Evolutionary conservation across 768 basidiomycete genomes (phyloP).

Genomic region (Auriscalpium microsporum): DNA sequence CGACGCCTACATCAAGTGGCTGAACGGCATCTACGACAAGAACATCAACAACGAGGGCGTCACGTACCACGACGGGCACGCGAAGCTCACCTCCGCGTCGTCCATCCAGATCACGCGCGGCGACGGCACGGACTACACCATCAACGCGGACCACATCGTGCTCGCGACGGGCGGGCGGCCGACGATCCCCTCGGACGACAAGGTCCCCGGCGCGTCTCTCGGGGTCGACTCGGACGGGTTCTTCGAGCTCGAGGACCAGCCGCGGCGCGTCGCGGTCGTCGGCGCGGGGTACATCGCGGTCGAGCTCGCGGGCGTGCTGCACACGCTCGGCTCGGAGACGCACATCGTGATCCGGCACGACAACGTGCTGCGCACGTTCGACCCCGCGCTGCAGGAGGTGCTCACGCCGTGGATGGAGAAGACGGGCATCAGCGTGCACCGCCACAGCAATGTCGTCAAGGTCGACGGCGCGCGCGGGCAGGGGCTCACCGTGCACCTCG

Average conservation of each 20-base stretch:
- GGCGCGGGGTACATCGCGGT: constrained; percentile 98
- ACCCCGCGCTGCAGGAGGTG: constrained; percentile 75
- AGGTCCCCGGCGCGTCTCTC: constrained; percentile 82
- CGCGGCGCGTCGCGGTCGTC: constrained; percentile 86
- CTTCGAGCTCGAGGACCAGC: constrained; percentile 85
- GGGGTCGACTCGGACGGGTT: constrained; percentile 96
- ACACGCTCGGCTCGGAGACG: constrained; percentile 85
- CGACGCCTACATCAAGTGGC: constrained; percentile 84
- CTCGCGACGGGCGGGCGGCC: constrained; percentile 86
- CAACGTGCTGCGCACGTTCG: constrained; percentile 87
- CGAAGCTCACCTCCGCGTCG: constrained; percentile 58
- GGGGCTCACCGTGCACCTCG: constrained; percentile 65
- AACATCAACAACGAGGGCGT: constrained; percentile 86
- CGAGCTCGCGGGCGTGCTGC: constrained; percentile 91
- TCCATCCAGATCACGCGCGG: constrained; percentile 64
- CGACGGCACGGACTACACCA: constrained; percentile 61
- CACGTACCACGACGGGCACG: constrained; percentile 77
- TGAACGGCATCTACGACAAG: constrained; percentile 87
- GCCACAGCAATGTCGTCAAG: constrained; percentile 60
- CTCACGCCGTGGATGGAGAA: constrained; percentile 91
- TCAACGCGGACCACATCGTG: constrained; percentile 71
- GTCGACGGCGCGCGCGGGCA: constrained; percentile 71
- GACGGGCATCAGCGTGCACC: constrained; percentile 87
- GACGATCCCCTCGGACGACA: constrained; percentile 63
- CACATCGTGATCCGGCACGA: constrained; percentile 89